A percentile compares a stretch with the other conserved stretches of the same genome.
phyloP scores from a whole-genome alignment of 2,329 filamentous ascomycete genomes.

The Botryosphaeria dothidea region DNA sequence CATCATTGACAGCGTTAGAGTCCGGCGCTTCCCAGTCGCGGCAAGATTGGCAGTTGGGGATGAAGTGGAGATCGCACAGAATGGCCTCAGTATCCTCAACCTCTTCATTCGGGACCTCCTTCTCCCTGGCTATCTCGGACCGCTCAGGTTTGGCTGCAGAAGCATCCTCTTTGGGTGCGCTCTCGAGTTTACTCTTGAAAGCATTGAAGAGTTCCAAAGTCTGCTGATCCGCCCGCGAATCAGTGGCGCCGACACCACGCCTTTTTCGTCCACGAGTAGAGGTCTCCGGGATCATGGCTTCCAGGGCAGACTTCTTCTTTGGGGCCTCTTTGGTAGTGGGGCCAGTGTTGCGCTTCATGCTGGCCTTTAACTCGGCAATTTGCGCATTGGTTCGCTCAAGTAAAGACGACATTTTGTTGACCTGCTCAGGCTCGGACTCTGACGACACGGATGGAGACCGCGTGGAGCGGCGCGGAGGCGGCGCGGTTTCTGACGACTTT shows the following conservation, averaged over 20 bases:
- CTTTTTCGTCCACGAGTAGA: constrained; percentile 72
- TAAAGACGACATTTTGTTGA: constrained; percentile 39
- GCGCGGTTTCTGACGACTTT: not conserved
- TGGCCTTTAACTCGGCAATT: constrained; percentile 77
- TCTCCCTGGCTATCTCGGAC: not conserved
- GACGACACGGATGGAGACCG: constrained; percentile 17
- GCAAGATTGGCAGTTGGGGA: constrained; percentile 92
- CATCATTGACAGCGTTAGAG: constrained; percentile 49
- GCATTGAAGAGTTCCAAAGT: constrained; percentile 72
- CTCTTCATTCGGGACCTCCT: constrained; percentile 25
- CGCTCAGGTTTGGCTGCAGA: not conserved
- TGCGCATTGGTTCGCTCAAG: constrained; percentile 76
- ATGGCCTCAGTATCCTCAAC: constrained; percentile 61
- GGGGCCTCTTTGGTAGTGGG: constrained; percentile 31
- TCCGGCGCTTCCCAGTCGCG: constrained; percentile 67
- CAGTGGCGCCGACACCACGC: constrained; percentile 53
- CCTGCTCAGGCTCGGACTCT: constrained; percentile 33
- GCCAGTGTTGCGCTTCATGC: constrained; percentile 66
- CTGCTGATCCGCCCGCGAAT: constrained; percentile 53
- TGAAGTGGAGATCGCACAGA: constrained; percentile 93
- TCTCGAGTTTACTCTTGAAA: constrained; percentile 72
- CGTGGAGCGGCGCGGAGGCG: constrained; percentile 1
- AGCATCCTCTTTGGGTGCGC: constrained; percentile 20
- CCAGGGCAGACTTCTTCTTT: constrained; percentile 62
- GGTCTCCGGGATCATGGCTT: constrained; percentile 72